Evolutionary conservation across 176 grass and related monocot species (phyloP), one percentile per base, ranked within the genome.

Genomic region (Aegilops tauschii): DNA sequence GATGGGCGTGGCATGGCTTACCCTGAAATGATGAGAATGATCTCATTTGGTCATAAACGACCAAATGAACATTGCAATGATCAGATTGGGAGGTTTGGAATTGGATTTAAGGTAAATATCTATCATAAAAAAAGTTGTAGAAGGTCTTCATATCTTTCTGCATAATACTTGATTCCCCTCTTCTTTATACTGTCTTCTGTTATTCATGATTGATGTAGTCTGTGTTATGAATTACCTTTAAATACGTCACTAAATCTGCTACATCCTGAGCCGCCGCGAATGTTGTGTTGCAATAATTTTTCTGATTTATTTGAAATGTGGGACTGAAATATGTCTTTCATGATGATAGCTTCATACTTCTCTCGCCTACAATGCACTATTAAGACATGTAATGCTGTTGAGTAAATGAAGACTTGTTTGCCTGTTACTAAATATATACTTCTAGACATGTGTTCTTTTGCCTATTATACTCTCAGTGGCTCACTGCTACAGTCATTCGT

Each of bases 1-100:
- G 89, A 97, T 82, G 95, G 95, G 50, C 80, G 90, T 79, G 95
- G 95, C 76, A 97, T 95, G 95, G 75, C 74, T 42, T 88, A 95
- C 86, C 4, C 36, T 83, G 89, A 95, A 77, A 90, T 95, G 65
- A 86, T 90, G 85, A 94, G 86, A 85, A 97, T 97, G 91, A 88
- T 97, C 10, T 92, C 92, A 23, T 97, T 97, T 88, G 95, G 95
- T 88, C 95, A 97, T 59, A 95, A 87, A 87, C 83, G 88, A 64
- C 87, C 87, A 68, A 80, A 84, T 77, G 69, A 59, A 76, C 65
- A 90, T 59, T 34, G 45, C 8, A 47, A 83, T 64, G 87, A 95
- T 90, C 80, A 86, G 35, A 93, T 95, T 69, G 95, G 95, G 23
- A 89, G 89, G 85, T 97, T 97, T 77, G 93, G 95, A 68, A 97